phyloP scores from a whole-genome alignment of 306 rosid species.

The Lithocarpus polystachyus region DNA sequence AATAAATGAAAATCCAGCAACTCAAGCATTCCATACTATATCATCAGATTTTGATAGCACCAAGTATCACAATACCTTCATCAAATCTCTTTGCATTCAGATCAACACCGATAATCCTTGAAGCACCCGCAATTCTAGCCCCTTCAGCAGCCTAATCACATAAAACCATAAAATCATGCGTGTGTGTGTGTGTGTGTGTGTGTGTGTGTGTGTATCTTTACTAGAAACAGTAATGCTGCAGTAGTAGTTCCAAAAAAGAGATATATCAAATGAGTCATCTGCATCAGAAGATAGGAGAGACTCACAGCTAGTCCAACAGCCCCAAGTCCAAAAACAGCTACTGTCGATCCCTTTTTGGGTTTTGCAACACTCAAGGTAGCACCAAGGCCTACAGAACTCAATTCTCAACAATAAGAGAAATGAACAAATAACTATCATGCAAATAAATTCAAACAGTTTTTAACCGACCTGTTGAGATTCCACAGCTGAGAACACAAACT shows the following conservation, averaged over 20 bases:
- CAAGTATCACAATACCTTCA: background rate
- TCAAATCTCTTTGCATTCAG: constrained; percentile 1
- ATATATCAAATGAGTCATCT: too few relatives aligned
- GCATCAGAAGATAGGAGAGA: background rate
- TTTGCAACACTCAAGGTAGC: constrained; percentile 67
- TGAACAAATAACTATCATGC: too few relatives aligned
- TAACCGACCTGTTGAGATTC: constrained; percentile 71
- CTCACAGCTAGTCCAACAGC: constrained; percentile 73
- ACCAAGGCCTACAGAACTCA: constrained; percentile 40
- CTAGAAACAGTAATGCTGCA: background rate
- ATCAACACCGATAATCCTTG: constrained; percentile 15
- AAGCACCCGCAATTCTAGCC: constrained; percentile 9
- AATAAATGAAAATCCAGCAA: too few relatives aligned
- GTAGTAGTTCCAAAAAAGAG: background rate
- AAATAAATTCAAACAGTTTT: too few relatives aligned
- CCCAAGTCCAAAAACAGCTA: constrained; percentile 60
- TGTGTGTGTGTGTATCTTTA: too few relatives aligned
- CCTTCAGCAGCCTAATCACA: constrained; percentile 16
- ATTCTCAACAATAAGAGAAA: too few relatives aligned
- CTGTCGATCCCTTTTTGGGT: constrained; percentile 45
- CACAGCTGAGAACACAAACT: constrained; percentile 91
- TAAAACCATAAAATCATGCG: background rate
- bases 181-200: too few relatives aligned
- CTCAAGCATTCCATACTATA: too few relatives aligned
- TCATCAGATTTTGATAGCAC: too few relatives aligned